Evolutionary conservation across 163 green algal genomes (phyloP).

Genomic region (Chloromonas sp.): DNA sequence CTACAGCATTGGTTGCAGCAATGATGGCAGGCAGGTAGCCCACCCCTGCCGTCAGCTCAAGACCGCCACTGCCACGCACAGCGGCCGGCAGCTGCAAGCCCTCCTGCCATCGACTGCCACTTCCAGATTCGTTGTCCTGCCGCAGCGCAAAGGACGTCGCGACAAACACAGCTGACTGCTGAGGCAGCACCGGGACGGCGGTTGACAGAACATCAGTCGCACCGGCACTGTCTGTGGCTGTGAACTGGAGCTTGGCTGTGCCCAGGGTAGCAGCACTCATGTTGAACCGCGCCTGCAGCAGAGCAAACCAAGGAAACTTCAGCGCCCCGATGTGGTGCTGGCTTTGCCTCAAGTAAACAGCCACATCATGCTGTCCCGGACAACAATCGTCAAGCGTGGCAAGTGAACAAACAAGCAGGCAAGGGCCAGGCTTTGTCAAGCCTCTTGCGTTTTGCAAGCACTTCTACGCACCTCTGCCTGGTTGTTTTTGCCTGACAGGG

Average conservation of each 20-base stretch:
- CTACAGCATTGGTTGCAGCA: neutral
- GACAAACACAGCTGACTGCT: slow-evolving; percentile 29
- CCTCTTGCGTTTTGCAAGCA: too few species aligned
- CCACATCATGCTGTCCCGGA: too few species aligned
- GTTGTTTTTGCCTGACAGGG: neutral
- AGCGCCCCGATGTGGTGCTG: too few species aligned
- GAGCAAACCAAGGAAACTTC: too few species aligned
- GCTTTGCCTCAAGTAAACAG: too few species aligned
- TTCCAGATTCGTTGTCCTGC: neutral
- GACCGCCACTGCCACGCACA: slow-evolving; percentile 36
- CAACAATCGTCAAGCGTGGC: too few species aligned
- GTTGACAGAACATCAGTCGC: neutral
- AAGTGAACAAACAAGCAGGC: too few species aligned
- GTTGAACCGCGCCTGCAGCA: slow-evolving; percentile 44
- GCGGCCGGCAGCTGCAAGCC: slow-evolving; percentile 43
- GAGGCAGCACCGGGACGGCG: slow-evolving; percentile 5
- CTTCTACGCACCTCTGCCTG: neutral
- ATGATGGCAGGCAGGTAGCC: slow-evolving; percentile 42
- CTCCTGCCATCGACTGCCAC: slow-evolving; percentile 26
- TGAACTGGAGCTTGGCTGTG: slow-evolving; percentile 24
- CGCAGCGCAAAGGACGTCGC: slow-evolving; percentile 41
- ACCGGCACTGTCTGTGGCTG: slow-evolving; percentile 3
- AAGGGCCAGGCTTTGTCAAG: too few species aligned
- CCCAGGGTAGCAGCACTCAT: slow-evolving; percentile 29
- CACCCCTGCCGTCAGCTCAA: slow-evolving; percentile 49